Evolutionary conservation across 805 yeast species (phyloP).

Genomic region (Dipodascopsis uninucleata): DNA sequence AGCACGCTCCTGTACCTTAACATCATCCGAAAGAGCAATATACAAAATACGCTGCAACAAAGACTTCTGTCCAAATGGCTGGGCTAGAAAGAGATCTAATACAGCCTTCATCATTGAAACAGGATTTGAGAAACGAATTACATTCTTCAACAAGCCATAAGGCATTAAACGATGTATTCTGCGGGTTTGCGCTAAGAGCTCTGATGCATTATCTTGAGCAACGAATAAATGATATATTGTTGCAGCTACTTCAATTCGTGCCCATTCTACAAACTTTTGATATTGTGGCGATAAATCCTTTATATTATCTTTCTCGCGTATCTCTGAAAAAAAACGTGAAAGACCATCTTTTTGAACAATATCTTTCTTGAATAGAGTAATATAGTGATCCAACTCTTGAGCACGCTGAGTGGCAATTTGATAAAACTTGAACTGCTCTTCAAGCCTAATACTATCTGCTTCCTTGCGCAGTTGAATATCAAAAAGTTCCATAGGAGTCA

Average conservation of each 20-base stretch:
- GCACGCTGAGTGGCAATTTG: slow-evolving; percentile 61
- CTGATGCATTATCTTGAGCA: slow-evolving; percentile 77
- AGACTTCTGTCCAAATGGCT: slow-evolving; percentile 64
- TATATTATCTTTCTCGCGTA: slow-evolving; percentile 52
- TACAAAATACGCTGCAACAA: slow-evolving; percentile 71
- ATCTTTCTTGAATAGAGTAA: slow-evolving; percentile 56
- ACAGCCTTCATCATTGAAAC: slow-evolving; percentile 73
- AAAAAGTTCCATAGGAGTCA: slow-evolving; percentile 43
- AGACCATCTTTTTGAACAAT: slow-evolving; percentile 56
- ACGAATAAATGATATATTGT: slow-evolving; percentile 75
- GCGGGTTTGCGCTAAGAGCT: slow-evolving; percentile 64
- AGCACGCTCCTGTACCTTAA: slow-evolving; percentile 57
- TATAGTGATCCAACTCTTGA: slow-evolving; percentile 49
- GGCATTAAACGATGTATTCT: slow-evolving; percentile 78
- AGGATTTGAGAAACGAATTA: slow-evolving; percentile 82
- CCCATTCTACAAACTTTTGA: slow-evolving; percentile 72
- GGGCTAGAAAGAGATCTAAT: slow-evolving; percentile 79
- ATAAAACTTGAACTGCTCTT: slow-evolving; percentile 70
- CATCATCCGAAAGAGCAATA: slow-evolving; percentile 69
- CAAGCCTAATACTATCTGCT: slow-evolving; percentile 58
- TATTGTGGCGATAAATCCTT: slow-evolving; percentile 63
- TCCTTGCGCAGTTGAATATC: slow-evolving; percentile 60
- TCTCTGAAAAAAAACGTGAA: slow-evolving; percentile 58
- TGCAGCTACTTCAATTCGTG: slow-evolving; percentile 77
- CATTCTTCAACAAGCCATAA: slow-evolving; percentile 68